A percentile compares a stretch with the other conserved stretches of the same genome.
These are phyloP conservation scores for Melaleuca alternifolia DNA, from an alignment of 345 rosid species.

Conservation along the genomic window DNA sequence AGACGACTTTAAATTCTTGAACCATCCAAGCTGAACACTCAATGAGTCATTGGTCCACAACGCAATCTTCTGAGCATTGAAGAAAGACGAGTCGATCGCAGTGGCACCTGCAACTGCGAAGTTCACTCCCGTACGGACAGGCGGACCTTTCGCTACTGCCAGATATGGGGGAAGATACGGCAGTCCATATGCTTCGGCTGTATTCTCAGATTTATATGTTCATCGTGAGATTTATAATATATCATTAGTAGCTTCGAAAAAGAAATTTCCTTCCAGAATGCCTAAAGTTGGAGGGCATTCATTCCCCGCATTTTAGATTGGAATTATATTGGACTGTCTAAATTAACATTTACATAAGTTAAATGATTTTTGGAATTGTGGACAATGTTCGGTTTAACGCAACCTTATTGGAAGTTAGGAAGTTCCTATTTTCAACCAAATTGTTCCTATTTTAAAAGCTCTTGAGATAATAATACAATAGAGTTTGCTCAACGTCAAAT, in stretches of 20 bases:
- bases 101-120: conserved; percentile 63
- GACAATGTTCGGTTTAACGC: not conserved
- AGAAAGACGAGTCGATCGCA: conserved; percentile 25
- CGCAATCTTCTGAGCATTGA: conserved; percentile 14
- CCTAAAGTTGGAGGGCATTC: too few relatives aligned
- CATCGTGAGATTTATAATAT: conserved; percentile 25
- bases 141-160: not conserved
- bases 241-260: conserved; percentile 21
- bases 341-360: not conserved
- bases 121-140: conserved; percentile 23
- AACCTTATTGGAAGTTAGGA: not conserved
- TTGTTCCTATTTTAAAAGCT: not conserved
- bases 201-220: not conserved
- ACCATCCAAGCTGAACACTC: conserved; percentile 41
- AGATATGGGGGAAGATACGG: not conserved
- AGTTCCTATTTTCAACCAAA: not conserved
- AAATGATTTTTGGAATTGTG: not conserved
- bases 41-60: conserved; percentile 36
- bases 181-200: not conserved
- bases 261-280: not conserved
- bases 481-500: not conserved
- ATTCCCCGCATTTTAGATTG: too few relatives aligned
- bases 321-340: not conserved
- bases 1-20: conserved; percentile 40
- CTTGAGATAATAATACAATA: not conserved